Evolutionary conservation across 495 filamentous ascomycete species (phyloP), one percentile per base, ranked within the genome.

Genomic region (Platismatia glauca): DNA sequence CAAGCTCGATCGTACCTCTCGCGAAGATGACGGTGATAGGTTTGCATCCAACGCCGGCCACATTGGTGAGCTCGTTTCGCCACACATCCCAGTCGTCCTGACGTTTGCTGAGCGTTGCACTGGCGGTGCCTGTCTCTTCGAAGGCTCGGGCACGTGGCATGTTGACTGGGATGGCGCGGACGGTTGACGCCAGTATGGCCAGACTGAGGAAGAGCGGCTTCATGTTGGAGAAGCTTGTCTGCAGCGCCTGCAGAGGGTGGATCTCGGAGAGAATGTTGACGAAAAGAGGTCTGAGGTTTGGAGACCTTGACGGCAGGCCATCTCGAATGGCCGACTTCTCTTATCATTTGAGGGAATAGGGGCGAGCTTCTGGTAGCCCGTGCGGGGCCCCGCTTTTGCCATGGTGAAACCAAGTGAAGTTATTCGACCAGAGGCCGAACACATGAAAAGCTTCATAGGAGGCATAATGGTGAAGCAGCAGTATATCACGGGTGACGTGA

Each of bases 1-100:
- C 76, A 7, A 66, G 58, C 55, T 78, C 75, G 29, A 71, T 68
- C 1, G 76, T 77, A 11, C 75, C 76, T 15, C 76, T 70, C 44
- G 76, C 76, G 58, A 71, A 78, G 53, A 78, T 73, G 39, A 78
- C 66, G 2, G 75, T 78, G 35, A 72, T 69, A 7, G 73, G 70
- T 35, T 68, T 74, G 64, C 75, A 78, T 34, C 50, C 50, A 20
- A 53, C 50, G 27, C 50, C 50, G 29, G 50, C 29, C 15, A 33
- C 29, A 20, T 64, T 60, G 15, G 65, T 67, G 0, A 77, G 65
- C 34, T 74, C 74, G 58, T 78, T 77, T 53, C 72, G 60, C 2
- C 69, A 73, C 22, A 62, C 66, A 7, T 53, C 41, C 31, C 18
- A 50, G 55, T 65, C 43, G 34, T 59, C 35, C 52, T 67, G 61